A percentile compares a stretch with the other conserved stretches of the same genome.
phyloP scores from a whole-genome alignment of 768 basidiomycete species.

The Hemileccinum impolitum region DNA sequence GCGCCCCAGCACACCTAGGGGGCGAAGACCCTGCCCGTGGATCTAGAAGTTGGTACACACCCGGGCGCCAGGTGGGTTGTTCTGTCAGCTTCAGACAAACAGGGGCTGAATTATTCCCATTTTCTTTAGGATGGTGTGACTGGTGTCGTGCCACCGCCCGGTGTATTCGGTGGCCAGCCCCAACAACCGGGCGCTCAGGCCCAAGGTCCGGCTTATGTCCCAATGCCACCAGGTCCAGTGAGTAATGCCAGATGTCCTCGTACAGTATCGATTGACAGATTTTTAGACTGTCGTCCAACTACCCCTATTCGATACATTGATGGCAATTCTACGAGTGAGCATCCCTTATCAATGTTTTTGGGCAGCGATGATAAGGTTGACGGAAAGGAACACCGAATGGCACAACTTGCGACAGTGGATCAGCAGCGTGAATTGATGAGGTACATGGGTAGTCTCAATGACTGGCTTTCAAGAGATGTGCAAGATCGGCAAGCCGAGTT shows the following conservation, averaged over 20 bases:
- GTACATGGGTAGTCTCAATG: constrained; percentile 73
- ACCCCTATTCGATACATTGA: constrained; percentile 66
- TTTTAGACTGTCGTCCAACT: constrained; percentile 57
- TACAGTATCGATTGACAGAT: constrained; percentile 4
- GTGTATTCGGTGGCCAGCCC: constrained; percentile 15
- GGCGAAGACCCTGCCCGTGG: constrained; percentile 14
- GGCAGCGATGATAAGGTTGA: constrained; percentile 6
- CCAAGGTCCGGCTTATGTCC: constrained; percentile 34
- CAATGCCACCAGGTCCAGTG: constrained; percentile 55
- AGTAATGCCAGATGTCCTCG: constrained; percentile 22
- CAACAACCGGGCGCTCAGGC: constrained; percentile 22
- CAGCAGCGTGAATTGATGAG: constrained; percentile 79
- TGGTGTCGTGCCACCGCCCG: constrained; percentile 25
- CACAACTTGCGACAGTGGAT: constrained; percentile 70
- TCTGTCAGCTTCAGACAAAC: not conserved
- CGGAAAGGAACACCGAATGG: constrained; percentile 67
- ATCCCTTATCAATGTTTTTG: constrained; percentile 1
- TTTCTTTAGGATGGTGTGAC: constrained; percentile 17
- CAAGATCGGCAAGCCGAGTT: constrained; percentile 75
- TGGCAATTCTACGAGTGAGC: constrained; percentile 64
- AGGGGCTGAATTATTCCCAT: not conserved
- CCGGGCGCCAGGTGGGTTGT: constrained; percentile 15
- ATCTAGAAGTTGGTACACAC: constrained; percentile 25
- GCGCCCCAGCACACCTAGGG: constrained; percentile 22
- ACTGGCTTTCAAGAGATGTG: constrained; percentile 78